Percentiles rank a stretch among this genome's conserved stretches.
Conservation (phyloP, 2,329 filamentous ascomycete species). For the Metarhizium album region DNA sequence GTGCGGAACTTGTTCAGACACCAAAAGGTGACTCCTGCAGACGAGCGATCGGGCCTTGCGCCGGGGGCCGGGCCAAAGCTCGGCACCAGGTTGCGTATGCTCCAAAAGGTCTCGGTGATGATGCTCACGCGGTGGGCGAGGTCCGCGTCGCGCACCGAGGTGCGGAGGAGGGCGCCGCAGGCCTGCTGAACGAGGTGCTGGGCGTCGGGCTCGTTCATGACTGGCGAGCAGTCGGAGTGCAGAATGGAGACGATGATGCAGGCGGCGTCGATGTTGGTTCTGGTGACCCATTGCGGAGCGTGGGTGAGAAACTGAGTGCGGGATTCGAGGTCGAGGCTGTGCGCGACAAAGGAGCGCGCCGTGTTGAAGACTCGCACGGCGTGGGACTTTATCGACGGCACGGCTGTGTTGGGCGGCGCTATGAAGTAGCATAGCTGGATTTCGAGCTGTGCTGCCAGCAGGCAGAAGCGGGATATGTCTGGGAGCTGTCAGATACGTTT, state of each 20-base stretch:
- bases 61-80: conserved; percentile 28
- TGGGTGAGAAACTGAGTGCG: conserved; percentile 31
- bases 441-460: conserved; percentile 39
- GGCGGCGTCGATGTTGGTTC: conserved; percentile 33
- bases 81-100: conserved; percentile 25
- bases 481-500: neutral
- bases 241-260: conserved; percentile 35
- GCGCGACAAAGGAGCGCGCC: conserved; percentile 32
- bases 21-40: conserved; percentile 38
- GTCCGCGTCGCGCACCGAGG: conserved; percentile 38
- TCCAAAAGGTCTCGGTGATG: conserved; percentile 41
- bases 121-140: conserved; percentile 33
- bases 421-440: conserved; percentile 43
- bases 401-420: conserved; percentile 24
- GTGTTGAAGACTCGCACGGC: conserved; percentile 37
- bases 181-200: conserved; percentile 20
- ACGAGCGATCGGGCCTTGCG: conserved; percentile 34
- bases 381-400: conserved; percentile 30
- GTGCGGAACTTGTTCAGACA: conserved; percentile 37
- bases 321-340: conserved; percentile 31
- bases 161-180: conserved; percentile 27
- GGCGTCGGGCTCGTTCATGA: conserved; percentile 20
- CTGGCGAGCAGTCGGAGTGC: conserved; percentile 30
- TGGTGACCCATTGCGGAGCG: conserved; percentile 38
- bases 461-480: conserved; percentile 39